Percentiles rank a stretch among this genome's conserved stretches.
These are phyloP conservation scores for Astrothelium macrocarpum DNA, from an alignment of 495 filamentous ascomycete genomes.

Conservation along the genomic window DNA sequence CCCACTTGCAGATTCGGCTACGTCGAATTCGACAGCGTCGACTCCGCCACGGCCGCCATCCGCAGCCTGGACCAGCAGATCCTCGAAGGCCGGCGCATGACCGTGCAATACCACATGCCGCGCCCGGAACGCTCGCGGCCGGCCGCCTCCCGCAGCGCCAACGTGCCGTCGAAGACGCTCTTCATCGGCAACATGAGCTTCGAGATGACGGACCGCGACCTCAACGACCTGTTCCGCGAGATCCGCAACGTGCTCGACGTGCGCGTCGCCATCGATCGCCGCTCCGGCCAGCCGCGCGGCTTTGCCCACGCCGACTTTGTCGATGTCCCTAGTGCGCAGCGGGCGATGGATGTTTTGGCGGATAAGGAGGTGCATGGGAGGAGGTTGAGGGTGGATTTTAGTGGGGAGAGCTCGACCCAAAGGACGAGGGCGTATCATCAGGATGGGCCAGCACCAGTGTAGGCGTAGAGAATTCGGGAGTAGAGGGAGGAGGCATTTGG, in stretches of 20 bases:
- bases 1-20: constrained; percentile 66
- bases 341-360: constrained; percentile 48
- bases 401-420: constrained; percentile 11
- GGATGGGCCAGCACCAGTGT: background rate
- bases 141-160: constrained; percentile 10
- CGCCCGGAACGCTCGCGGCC: constrained; percentile 7
- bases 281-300: constrained; percentile 76
- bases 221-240: constrained; percentile 69
- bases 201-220: constrained; percentile 77
- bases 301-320: constrained; percentile 86
- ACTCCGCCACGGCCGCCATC: constrained; percentile 52
- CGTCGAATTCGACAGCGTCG: constrained; percentile 51
- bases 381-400: constrained; percentile 56
- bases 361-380: constrained; percentile 55
- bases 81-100: constrained; percentile 68
- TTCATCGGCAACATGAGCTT: constrained; percentile 88
- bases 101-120: constrained; percentile 43
- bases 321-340: constrained; percentile 50
- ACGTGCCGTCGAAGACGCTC: constrained; percentile 52
- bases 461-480: too few species aligned
- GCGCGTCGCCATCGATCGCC: constrained; percentile 79
- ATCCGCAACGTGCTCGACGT: constrained; percentile 68
- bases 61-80: constrained; percentile 55
- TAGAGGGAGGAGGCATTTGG: background rate
- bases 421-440: background rate